Base-by-base conservation (phyloP, 495 filamentous ascomycete species). In the Recurvomyces mirabilis region DNA sequence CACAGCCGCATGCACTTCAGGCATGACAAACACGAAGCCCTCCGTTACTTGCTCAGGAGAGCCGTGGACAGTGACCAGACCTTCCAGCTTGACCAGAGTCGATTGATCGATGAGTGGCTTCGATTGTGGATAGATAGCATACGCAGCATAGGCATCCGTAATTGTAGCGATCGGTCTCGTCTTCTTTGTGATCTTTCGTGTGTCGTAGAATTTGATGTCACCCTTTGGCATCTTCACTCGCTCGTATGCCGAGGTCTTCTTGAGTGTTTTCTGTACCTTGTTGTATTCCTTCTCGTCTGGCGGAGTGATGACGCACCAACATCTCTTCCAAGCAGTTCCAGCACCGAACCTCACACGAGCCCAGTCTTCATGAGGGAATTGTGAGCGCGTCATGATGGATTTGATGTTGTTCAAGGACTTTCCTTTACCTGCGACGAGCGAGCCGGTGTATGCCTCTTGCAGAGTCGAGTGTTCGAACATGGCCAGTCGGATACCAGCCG, bases 1-100 rank as follows among this genome's bases (percentile, higher is more conserved):
- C 11, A 99, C 84, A 1, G 85, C 87, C 23, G 88, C 80, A 60
- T 86, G 89, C 2, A 77, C 74, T 60, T 99, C 91, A 1, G 91
- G 93, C 93, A 96, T 94, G 51, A 95, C 79, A 57, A 96, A 99
- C 3, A 99, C 85, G 55, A 93, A 93, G 1, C 93, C 91, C 57
- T 96, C 93, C 6, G 77, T 79, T 6, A 77, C 75, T 4, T 81
- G 73, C 24, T 83, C 72, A 4, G 78, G 76, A 9, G 74, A 71
- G 1, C 79, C 76, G 61, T 94, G 85, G 22, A 94, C 82, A 1
- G 79, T 91, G 41, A 96, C 84, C 36, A 73, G 76, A 2, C 91
- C 91, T 63, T 99, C 91, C 18, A 99, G 70, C 60, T 99, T 99
- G 39, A 99, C 71, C 50, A 99, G 66, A 0, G 88, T 94, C 2